Evolutionary conservation across 768 basidiomycete species (phyloP).

Genomic region (Pleurotus platypus): DNA sequence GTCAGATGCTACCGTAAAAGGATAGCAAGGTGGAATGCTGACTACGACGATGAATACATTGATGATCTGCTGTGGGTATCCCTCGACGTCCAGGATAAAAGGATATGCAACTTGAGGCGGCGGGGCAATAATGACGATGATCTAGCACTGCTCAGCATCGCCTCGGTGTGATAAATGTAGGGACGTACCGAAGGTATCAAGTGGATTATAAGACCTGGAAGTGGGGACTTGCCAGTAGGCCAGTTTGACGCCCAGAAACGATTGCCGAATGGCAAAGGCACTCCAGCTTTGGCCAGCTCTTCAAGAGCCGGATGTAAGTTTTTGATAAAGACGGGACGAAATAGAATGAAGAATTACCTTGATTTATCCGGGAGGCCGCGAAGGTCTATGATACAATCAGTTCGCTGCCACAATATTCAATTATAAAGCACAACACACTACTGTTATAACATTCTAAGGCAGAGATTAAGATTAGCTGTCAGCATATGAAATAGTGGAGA

Average conservation of each 20-base stretch:
- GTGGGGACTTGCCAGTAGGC: conserved; percentile 54
- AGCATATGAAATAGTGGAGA: no score
- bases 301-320: not conserved
- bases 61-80: conserved; percentile 52
- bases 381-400: conserved; percentile 34
- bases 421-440: conserved; percentile 12
- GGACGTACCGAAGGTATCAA: conserved; percentile 42
- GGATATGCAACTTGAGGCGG: conserved; percentile 53
- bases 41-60: conserved; percentile 55
- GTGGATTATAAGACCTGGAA: conserved; percentile 54
- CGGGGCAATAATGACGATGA: conserved; percentile 50
- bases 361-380: conserved; percentile 47
- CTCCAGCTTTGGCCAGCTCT: conserved; percentile 62
- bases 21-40: conserved; percentile 13
- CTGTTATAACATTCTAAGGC: conserved; percentile 20
- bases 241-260: conserved; percentile 61
- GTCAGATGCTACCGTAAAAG: not conserved
- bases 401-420: not conserved
- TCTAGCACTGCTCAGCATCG: not conserved
- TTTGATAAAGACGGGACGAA: not conserved
- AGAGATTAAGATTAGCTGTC: not conserved
- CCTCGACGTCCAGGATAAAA: conserved; percentile 57
- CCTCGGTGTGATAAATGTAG: not conserved
- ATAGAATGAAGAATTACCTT: conserved; percentile 25
- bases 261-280: conserved; percentile 57